Evolutionary conservation across 345 rosid genomes (phyloP), one percentile per base, ranked within the genome.

Genomic region (Geranium brycei): DNA sequence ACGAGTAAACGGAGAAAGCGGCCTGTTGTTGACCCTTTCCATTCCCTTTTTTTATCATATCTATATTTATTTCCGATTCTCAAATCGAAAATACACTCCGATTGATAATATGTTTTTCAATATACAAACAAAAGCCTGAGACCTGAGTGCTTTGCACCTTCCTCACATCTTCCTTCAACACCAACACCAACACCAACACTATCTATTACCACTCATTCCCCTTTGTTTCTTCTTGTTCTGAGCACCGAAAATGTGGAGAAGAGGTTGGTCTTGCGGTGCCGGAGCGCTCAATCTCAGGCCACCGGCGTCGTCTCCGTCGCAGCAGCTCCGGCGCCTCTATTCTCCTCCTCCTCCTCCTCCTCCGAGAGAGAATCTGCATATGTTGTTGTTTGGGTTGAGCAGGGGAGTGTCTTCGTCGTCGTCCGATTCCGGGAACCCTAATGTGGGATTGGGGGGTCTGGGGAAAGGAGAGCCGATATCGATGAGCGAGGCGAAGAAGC

Each of bases 401-500:
- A 47, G 53, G 11, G 53, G 14, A 8, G 53, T 47, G 14, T 47
- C 53, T 5, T 8, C 13, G 7, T 47, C 53, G 3, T 47, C 53
- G 13, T 47, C 7, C 53, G 11, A 47, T 6, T 47, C 14, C 1
- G 53, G 53, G 28, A 23, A 23, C 28, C 28, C 28, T 8, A 13
- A 11, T 6, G 53, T 8, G 53, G 53, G 53, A 47, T 8, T 8
- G 15, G 53, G 53, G 11, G 53, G 53, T 2, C 13, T 47, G 14
- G 69, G 68, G 16, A 65, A 69, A 13, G 5, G 23, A 1, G 73
- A 71, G 4, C 71, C 64, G 17, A 72, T 85, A 14, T 77, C 95
- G 4, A 59, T 75, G 17, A 70, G 58, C 59, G 97, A 90, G 75
- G 95, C 83, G 19, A 93, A 76, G 82, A 83, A 84, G 75, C 72